phyloP scores from a whole-genome alignment of 1,284 basidiomycete genomes.

The Pyrrhoderma noxium region DNA sequence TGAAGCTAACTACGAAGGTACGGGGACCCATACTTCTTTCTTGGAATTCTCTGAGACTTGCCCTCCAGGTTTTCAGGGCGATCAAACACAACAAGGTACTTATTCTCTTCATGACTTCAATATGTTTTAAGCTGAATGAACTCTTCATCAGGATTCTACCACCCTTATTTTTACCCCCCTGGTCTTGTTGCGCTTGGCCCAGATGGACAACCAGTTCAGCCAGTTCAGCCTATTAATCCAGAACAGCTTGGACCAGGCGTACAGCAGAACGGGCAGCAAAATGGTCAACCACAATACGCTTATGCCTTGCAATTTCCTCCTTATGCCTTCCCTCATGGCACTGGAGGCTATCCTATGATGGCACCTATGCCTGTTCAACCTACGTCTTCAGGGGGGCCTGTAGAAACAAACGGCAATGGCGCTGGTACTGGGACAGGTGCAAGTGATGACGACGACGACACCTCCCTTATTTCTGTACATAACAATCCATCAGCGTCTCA shows the following conservation, averaged over 20 bases:
- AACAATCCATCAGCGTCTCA: neutral
- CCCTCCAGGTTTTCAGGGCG: slow-evolving; percentile 7
- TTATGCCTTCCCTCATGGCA: too few species aligned
- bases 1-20: slow-evolving; percentile 15
- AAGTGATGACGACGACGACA: slow-evolving; percentile 1
- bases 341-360: too few species aligned
- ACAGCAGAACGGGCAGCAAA: too few species aligned
- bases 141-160: slow-evolving; percentile 10
- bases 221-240: too few species aligned
- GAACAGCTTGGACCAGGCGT: too few species aligned
- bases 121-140: neutral
- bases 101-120: neutral
- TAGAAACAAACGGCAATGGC: slow-evolving; percentile 2
- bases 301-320: too few species aligned
- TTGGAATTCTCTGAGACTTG: neutral
- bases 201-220: slow-evolving; percentile 17
- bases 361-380: too few species aligned
- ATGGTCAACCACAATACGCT: too few species aligned
- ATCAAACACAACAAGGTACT: slow-evolving; percentile 10
- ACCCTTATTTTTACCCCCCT: slow-evolving; percentile 17
- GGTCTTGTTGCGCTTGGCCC: slow-evolving; percentile 17
- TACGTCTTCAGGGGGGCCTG: too few species aligned
- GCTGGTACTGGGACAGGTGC: neutral
- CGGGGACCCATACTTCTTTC: neutral
- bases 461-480: neutral